These are phyloP conservation scores for Aureobasidium sp. DNA, from an alignment of 2,329 filamentous ascomycete genomes.

Conservation along the genomic window DNA sequence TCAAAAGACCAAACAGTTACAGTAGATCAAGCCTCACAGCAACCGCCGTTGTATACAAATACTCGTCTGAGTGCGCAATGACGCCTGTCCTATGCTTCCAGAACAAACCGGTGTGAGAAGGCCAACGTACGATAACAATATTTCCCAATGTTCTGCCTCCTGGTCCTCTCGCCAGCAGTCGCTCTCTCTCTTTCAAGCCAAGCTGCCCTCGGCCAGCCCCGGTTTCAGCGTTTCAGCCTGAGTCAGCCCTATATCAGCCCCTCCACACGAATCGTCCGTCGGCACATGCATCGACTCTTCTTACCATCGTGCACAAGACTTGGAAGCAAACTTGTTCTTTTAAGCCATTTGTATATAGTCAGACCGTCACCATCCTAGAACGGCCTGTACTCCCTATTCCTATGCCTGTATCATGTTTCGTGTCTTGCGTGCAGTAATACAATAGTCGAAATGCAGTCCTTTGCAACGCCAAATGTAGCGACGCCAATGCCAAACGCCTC, in stretches of 20 bases:
- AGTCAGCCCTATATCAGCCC: slow-evolving; percentile 6
- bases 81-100: background rate
- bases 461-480: background rate
- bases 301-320: background rate
- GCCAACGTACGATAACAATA: background rate
- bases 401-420: background rate
- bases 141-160: background rate
- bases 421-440: background rate
- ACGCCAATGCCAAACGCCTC: slow-evolving; percentile 16
- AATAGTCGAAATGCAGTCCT: slow-evolving; percentile 4
- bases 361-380: background rate
- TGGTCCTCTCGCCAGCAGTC: background rate
- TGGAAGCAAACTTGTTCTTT: background rate
- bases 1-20: background rate
- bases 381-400: background rate
- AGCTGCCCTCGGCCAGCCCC: background rate
- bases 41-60: slow-evolving; percentile 8
- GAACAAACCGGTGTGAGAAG: background rate
- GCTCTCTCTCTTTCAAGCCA: background rate
- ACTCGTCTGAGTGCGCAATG: background rate
- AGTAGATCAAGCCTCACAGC: slow-evolving; percentile 2
- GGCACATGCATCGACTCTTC: background rate
- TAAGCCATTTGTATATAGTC: background rate
- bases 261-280: background rate
- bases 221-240: slow-evolving; percentile 11